Evolutionary conservation across 441 rosid genomes (phyloP), one percentile per base, ranked within the genome.

Genomic region (Populus hybrid): DNA sequence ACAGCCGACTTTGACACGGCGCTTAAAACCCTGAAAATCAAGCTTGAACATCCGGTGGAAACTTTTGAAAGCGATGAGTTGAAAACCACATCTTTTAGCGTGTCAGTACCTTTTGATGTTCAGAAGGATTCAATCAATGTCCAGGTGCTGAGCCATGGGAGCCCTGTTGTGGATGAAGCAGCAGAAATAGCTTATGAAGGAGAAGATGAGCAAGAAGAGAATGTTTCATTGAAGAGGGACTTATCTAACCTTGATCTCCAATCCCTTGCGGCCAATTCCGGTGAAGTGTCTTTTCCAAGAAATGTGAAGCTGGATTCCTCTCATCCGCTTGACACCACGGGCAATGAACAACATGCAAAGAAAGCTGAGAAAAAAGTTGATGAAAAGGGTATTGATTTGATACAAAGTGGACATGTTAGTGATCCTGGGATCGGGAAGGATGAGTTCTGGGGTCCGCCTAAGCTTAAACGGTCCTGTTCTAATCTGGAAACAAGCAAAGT

Each of bases 391-490:
- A 59, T 35, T 76, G 83, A 82, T 18, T 69, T 71, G 65, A 76
- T 85, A 2, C 88, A 85, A 82, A 84, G 84, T 70, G 97, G 97
- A 9, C 95, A 94, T 83, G 83, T 90, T 63, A 95, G 98, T 75
- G 99, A 94, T 86, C 98, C 98, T 0, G 97, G 98, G 73, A 81
- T 83, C 69, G 83, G 89, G 38, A 94, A 80, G 81, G 83, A 86
- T 23, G 86, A 85, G 71, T 79, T 90, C 73, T 88, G 91, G 91
- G 86, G 85, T 79, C 88, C 97, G 6, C 95, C 97, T 10, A 84
- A 81, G 88, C 97, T 91, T 26, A 85, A 89, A 84, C 86, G 95
- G 70, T 94, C 99, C 2, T 95, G 99, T 84, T 95, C 98, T 12
- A 89, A 86, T 82, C 85, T 92, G 70, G 97, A 91, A 85, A 82